Evolutionary conservation across 352 stramenopile genomes (phyloP), one percentile per base, ranked within the genome.

Genomic region (Phytophthora hibernalis): DNA sequence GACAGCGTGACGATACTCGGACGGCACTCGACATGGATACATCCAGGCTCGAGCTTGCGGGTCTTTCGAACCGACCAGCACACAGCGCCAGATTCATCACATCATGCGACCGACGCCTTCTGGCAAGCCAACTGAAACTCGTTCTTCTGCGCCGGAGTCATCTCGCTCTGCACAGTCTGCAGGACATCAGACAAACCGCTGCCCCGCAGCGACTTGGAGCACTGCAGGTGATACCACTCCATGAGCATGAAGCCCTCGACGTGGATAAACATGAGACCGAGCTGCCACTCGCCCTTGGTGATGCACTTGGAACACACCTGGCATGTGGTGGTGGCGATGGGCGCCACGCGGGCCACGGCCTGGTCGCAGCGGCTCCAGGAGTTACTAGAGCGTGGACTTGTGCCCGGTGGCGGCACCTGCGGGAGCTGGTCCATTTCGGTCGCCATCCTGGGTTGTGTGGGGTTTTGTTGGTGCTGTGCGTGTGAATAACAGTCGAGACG

Each of bases 201-300:
- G 54, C 75, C 82, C 2, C 84, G 80, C n/a, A 92, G 70, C 50
- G 64, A 62, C 38, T 72, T 69, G 50, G 73, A 78, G 73, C 86
- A 94, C 43, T 77, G 69, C 24, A 94, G 61, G 65, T 94, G 86
- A 67, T 92, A 80, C 86, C 86, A 94, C 67, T 94, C 86, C 82
- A 94, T 91, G 63, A 94, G 79, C 86, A 94, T 92, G 74, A 92
- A 94, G 55, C 86, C 86, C 38, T 94, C 86, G 61, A 91, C 73
- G 74, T 94, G 86, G 62, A 92, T 83, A 65, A 92, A 94, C 86
- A 94, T 94, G 68, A 91, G 80, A 1, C 86, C 86, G 54, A 94
- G 68, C 52, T 92, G 84, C 80, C 85, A 91, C 45, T 81, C 68
- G 65, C 82, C 86, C 51, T 87, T 73, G 47, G 57, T 62, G 53